Percentiles rank a stretch among this genome's conserved stretches.
Conservation (phyloP, 208 protist genomes). For the Leishmania turanica region DNA sequence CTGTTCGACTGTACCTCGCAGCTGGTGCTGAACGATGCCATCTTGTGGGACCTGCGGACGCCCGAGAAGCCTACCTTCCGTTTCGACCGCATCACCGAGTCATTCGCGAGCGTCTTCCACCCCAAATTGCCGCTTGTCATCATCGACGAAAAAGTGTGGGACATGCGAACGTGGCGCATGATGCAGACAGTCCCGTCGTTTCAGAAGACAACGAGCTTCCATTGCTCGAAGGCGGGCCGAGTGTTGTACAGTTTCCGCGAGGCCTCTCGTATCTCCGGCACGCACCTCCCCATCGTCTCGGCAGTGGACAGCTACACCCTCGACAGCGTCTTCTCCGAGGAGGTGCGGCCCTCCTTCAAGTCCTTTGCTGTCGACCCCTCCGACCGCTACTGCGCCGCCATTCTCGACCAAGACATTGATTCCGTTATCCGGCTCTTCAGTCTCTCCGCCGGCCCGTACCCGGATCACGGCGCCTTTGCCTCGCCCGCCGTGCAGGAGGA, state of each 20-base stretch:
- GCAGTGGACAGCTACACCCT: slow-evolving; percentile 82
- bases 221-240: slow-evolving; percentile 43
- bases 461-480: slow-evolving; percentile 63
- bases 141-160: slow-evolving; percentile 89
- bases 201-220: slow-evolving; percentile 77
- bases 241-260: slow-evolving; percentile 87
- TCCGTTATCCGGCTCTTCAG: slow-evolving; percentile 74
- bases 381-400: slow-evolving; percentile 83
- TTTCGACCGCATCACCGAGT: slow-evolving; percentile 88
- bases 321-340: slow-evolving; percentile 79
- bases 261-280: slow-evolving; percentile 37
- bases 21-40: slow-evolving; percentile 83
- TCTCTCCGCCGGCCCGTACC: slow-evolving; percentile 78
- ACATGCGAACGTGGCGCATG: slow-evolving; percentile 78
- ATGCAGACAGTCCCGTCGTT: slow-evolving; percentile 74
- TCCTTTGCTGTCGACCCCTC: slow-evolving; percentile 84
- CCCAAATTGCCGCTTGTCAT: slow-evolving; percentile 72
- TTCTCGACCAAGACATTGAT: slow-evolving; percentile 69
- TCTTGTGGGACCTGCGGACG: slow-evolving; percentile 85
- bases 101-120: slow-evolving; percentile 81
- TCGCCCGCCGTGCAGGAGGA: slow-evolving; percentile 48
- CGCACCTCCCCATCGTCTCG: slow-evolving; percentile 57
- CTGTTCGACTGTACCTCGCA: slow-evolving; percentile 75
- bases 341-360: slow-evolving; percentile 71
- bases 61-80: slow-evolving; percentile 70